Percentiles rank a stretch among this genome's conserved stretches.
These are phyloP conservation scores for Ganoderma multipileum DNA, from an alignment of 1,284 basidiomycete genomes.

Conservation along the genomic window DNA sequence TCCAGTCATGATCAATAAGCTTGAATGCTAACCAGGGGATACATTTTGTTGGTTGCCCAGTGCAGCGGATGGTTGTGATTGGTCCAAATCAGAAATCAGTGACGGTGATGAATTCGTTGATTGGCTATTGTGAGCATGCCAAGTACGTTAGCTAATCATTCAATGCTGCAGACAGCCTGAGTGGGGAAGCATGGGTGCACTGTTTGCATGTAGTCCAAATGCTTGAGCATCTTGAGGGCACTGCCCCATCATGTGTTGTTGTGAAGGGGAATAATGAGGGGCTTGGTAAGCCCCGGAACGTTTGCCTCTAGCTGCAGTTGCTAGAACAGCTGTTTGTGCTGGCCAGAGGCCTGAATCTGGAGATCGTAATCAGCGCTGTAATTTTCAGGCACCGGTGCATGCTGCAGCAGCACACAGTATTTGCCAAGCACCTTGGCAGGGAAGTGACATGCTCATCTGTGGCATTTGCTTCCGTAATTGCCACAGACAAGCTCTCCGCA, in stretches of 20 bases:
- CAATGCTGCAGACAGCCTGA: too few relatives aligned
- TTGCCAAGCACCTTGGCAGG: too few relatives aligned
- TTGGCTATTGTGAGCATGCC: slow-evolving; percentile 19
- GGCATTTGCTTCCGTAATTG: too few relatives aligned
- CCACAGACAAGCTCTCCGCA: too few relatives aligned
- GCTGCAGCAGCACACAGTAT: too few relatives aligned
- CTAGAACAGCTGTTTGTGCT: not conserved
- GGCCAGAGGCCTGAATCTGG: not conserved
- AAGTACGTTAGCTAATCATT: too few relatives aligned
- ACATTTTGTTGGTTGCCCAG: slow-evolving; percentile 32
- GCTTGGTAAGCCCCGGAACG: not conserved
- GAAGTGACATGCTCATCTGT: too few relatives aligned
- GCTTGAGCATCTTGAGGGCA: not conserved
- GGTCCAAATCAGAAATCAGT: slow-evolving; percentile 37
- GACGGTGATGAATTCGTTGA: slow-evolving; percentile 31
- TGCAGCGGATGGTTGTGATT: slow-evolving; percentile 32
- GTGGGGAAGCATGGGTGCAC: too few relatives aligned
- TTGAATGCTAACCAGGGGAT: slow-evolving; percentile 38
- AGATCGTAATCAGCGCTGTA: too few relatives aligned
- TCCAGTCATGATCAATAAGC: slow-evolving; percentile 33
- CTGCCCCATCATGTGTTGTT: not conserved
- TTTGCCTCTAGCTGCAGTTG: not conserved
- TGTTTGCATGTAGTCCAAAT: too few relatives aligned
- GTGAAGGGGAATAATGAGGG: not conserved
- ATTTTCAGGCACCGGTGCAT: too few relatives aligned